These are phyloP conservation scores for Funneliformis geosporum DNA, from an alignment of 192 early-diverging fungal species.

Conservation along the genomic window DNA sequence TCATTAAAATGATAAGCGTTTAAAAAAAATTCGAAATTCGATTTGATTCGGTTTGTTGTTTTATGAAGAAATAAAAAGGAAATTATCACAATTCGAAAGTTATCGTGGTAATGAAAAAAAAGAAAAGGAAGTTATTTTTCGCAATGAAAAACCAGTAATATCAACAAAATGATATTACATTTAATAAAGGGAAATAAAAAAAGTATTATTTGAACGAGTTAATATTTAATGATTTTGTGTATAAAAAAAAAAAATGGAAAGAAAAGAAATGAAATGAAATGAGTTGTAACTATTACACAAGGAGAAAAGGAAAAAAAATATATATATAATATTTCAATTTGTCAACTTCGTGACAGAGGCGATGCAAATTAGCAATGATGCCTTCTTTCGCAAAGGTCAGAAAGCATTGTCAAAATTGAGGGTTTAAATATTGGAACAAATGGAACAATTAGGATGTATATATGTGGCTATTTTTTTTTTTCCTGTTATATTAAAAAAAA, in stretches of 20 bases:
- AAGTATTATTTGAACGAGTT: too few species aligned
- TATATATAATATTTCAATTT: background rate
- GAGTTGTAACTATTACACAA: background rate
- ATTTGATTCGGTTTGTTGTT: background rate
- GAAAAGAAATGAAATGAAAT: background rate
- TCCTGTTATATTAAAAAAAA: background rate
- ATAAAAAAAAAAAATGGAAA: too few species aligned
- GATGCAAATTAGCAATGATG: slow-evolving; percentile 14
- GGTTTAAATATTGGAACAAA: background rate
- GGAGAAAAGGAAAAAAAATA: too few species aligned
- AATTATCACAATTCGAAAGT: background rate
- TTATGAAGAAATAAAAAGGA: too few species aligned
- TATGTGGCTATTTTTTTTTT: background rate
- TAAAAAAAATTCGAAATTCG: background rate
- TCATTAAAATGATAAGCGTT: too few species aligned
- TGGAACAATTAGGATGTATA: slow-evolving; percentile 4
- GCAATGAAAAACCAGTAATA: background rate
- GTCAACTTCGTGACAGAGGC: slow-evolving; percentile 15
- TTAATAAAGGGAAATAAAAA: background rate
- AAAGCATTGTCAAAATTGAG: slow-evolving; percentile 12
- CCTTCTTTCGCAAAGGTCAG: slow-evolving; percentile 8
- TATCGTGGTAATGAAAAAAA: background rate
- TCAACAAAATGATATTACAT: background rate
- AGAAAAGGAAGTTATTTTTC: background rate
- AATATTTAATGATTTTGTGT: too few species aligned